Conservation (phyloP, 441 rosid species). For the Rhodomyrtus psidioides region DNA sequence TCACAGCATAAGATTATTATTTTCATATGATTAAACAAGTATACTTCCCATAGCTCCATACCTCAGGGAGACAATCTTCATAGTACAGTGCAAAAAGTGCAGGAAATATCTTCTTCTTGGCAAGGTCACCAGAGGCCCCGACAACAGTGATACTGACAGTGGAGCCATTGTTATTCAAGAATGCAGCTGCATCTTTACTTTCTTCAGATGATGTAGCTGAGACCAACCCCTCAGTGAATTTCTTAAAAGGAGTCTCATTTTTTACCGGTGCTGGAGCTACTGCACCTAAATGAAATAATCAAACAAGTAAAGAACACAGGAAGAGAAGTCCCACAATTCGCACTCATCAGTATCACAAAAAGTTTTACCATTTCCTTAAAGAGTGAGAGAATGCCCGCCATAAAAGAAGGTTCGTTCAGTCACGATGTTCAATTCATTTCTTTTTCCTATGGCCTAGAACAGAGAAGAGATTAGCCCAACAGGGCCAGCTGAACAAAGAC, state of each 20-base stretch:
- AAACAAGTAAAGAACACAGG: background rate
- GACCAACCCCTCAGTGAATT: conserved; percentile 37
- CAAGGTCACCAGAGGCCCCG: conserved; percentile 98
- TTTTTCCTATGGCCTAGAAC: background rate
- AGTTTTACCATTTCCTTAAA: background rate
- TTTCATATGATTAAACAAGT: background rate
- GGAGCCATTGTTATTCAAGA: conserved; percentile 28
- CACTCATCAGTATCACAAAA: background rate
- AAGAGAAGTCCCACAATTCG: background rate
- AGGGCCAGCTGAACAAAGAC: background rate
- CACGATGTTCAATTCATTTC: background rate
- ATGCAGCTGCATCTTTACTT: conserved; percentile 19
- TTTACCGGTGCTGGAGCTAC: conserved; percentile 33
- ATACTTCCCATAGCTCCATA: conserved; percentile 6
- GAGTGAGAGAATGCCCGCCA: background rate
- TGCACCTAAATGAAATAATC: conserved; percentile 38
- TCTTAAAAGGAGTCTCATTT: conserved; percentile 28
- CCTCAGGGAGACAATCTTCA: conserved; percentile 91
- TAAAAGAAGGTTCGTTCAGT: background rate
- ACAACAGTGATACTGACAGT: conserved; percentile 83
- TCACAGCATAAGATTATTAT: background rate
- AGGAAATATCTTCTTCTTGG: conserved; percentile 92
- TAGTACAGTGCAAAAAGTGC: conserved; percentile 95
- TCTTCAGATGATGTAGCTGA: conserved; percentile 34
- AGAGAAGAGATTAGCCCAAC: background rate